A percentile compares a stretch with the other conserved stretches of the same genome.
These are phyloP conservation scores for Aegle marmelos DNA, from an alignment of 345 rosid species.

Conservation along the genomic window DNA sequence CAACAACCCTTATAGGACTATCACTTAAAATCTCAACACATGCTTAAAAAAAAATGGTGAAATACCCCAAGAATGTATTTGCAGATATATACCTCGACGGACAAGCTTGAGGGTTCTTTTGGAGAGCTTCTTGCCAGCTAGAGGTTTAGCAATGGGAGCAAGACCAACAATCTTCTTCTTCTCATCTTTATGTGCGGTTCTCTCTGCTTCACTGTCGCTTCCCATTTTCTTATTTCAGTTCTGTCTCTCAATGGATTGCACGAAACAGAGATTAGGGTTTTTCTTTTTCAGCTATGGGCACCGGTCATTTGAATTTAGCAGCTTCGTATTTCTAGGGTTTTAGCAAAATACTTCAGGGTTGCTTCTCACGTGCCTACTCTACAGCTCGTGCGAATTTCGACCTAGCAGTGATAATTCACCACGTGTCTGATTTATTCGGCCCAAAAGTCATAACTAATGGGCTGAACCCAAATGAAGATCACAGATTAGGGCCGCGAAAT, in stretches of 20 bases:
- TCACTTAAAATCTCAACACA: not conserved
- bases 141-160: constrained; percentile 90
- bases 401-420: not conserved
- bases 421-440: not conserved
- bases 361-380: not conserved
- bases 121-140: constrained; percentile 87
- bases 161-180: constrained; percentile 53
- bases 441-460: no score
- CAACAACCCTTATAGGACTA: no score
- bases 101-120: constrained; percentile 86
- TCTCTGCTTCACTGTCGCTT: constrained; percentile 79
- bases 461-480: no score
- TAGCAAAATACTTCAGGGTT: not conserved
- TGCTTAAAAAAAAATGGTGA: not conserved
- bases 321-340: not conserved
- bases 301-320: not conserved
- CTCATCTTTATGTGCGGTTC: constrained; percentile 50
- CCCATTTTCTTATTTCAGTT: constrained; percentile 46
- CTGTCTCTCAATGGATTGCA: not conserved
- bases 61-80: not conserved
- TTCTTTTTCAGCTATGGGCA: not conserved
- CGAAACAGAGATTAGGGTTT: not conserved
- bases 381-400: no score
- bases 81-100: constrained; percentile 51
- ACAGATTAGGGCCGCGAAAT: no score